Conservation (phyloP, 495 filamentous ascomycete species). For the Penicillium parvum region DNA sequence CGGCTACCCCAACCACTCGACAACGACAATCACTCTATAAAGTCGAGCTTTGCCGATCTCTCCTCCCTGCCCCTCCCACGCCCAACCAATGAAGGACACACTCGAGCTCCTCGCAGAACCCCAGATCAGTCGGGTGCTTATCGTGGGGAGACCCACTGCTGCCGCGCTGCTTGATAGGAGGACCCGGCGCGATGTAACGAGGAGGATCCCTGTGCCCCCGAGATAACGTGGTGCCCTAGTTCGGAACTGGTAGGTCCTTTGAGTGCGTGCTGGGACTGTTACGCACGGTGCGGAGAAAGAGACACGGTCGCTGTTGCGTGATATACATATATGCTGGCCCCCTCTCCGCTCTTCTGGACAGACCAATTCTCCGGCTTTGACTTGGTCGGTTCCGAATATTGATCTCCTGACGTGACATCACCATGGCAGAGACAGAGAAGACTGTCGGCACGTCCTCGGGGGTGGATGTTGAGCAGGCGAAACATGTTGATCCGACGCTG, state of each 20-base stretch:
- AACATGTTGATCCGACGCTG: conserved; percentile 32
- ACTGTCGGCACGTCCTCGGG: conserved; percentile 10
- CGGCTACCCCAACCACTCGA: neutral
- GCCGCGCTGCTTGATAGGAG: conserved; percentile 12
- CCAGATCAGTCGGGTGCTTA: conserved; percentile 22
- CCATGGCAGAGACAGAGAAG: conserved; percentile 25
- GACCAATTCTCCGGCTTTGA: no score
- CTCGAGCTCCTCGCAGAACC: conserved; percentile 4
- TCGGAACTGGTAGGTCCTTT: no score
- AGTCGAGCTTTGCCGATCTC: conserved; percentile 16
- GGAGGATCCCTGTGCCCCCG: neutral
- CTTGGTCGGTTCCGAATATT: no score
- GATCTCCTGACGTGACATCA: no score
- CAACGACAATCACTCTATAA: neutral
- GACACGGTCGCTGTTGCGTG: no score
- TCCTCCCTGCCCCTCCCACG: conserved; percentile 16
- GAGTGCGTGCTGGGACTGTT: neutral
- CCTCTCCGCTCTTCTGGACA: no score
- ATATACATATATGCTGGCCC: no score
- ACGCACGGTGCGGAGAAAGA: no score
- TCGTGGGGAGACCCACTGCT: conserved; percentile 19
- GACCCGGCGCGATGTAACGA: no score
- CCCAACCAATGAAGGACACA: conserved; percentile 10
- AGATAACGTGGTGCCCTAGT: no score
- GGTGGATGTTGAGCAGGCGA: conserved; percentile 25